Evolutionary conservation across 805 yeast species (phyloP).

Genomic region (Ogataea naganishii): DNA sequence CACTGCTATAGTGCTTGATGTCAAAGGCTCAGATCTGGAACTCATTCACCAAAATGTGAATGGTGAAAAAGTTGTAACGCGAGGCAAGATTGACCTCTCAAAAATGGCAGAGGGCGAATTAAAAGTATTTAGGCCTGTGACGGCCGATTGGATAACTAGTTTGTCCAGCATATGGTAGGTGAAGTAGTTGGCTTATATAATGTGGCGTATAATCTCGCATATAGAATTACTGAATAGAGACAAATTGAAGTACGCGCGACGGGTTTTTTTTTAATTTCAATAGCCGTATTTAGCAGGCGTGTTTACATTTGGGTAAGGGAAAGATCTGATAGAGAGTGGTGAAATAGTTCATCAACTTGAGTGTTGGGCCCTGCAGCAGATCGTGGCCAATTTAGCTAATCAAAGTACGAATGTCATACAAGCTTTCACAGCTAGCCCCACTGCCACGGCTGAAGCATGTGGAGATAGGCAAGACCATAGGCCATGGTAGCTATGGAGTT

Average conservation of each 20-base stretch:
- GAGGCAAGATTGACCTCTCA: conserved; percentile 28
- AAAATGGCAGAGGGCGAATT: conserved; percentile 34
- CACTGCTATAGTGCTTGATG: conserved; percentile 32
- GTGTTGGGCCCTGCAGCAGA: too few species aligned
- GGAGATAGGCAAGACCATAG: conserved; percentile 43
- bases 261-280: too few species aligned
- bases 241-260: too few species aligned
- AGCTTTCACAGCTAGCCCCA: conserved; percentile 37
- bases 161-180: conserved; percentile 14
- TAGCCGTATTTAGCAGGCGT: too few species aligned
- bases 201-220: too few species aligned
- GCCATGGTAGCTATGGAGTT: conserved; percentile 62
- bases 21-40: conserved; percentile 20
- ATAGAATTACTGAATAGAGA: too few species aligned
- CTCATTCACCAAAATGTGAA: conserved; percentile 44
- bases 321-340: too few species aligned
- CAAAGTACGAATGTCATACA: too few species aligned
- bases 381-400: too few species aligned
- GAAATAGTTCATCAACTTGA: too few species aligned
- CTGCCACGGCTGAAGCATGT: conserved; percentile 41
- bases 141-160: conserved; percentile 33
- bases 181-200: conserved; percentile 1
- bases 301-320: too few species aligned
- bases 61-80: conserved; percentile 30
- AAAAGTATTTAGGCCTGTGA: conserved; percentile 38